These are phyloP conservation scores for Azolla pinnata DNA, from an alignment of 75 land plant species.

Conservation along the genomic window DNA sequence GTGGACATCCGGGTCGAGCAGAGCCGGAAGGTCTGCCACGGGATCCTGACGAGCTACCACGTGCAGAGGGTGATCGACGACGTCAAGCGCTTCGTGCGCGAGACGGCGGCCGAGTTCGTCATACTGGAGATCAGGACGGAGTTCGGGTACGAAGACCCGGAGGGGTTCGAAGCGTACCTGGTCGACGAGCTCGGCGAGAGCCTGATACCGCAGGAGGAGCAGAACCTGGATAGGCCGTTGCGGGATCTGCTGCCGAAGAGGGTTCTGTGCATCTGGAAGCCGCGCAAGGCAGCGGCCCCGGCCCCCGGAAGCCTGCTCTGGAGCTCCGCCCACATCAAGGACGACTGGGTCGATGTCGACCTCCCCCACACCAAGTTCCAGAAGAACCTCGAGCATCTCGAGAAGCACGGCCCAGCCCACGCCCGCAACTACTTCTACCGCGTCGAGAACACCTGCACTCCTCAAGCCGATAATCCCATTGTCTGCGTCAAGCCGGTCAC, in stretches of 20 bases:
- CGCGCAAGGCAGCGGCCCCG: slow-evolving; percentile 9
- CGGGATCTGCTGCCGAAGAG: slow-evolving; percentile 26
- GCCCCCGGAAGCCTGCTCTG: slow-evolving; percentile 16
- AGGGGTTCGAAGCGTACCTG: slow-evolving; percentile 18
- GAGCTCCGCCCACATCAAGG: slow-evolving; percentile 23
- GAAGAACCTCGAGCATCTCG: slow-evolving; percentile 20
- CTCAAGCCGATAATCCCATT: slow-evolving; percentile 15
- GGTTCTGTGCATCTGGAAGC: slow-evolving; percentile 31
- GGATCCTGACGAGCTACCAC: slow-evolving; percentile 16
- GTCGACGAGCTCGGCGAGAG: slow-evolving; percentile 21
- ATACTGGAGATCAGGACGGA: slow-evolving; percentile 36
- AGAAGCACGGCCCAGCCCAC: slow-evolving; percentile 12
- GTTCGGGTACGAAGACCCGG: slow-evolving; percentile 24
- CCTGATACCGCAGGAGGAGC: slow-evolving; percentile 12
- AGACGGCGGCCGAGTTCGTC: slow-evolving; percentile 29
- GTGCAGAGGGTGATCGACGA: slow-evolving; percentile 18
- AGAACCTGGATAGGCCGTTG: slow-evolving; percentile 13
- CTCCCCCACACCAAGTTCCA: slow-evolving; percentile 31
- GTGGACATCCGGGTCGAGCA: slow-evolving; percentile 29
- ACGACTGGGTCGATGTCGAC: slow-evolving; percentile 37
- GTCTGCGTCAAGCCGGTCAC: slow-evolving; percentile 34
- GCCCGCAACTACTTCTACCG: slow-evolving; percentile 24
- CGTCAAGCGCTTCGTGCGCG: slow-evolving; percentile 18
- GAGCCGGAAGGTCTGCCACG: slow-evolving; percentile 22
- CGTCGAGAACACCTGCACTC: slow-evolving; percentile 30